Evolutionary conservation across 1,284 basidiomycete genomes (phyloP), one percentile per base, ranked within the genome.

Genomic region (Ustilago bromivora): DNA sequence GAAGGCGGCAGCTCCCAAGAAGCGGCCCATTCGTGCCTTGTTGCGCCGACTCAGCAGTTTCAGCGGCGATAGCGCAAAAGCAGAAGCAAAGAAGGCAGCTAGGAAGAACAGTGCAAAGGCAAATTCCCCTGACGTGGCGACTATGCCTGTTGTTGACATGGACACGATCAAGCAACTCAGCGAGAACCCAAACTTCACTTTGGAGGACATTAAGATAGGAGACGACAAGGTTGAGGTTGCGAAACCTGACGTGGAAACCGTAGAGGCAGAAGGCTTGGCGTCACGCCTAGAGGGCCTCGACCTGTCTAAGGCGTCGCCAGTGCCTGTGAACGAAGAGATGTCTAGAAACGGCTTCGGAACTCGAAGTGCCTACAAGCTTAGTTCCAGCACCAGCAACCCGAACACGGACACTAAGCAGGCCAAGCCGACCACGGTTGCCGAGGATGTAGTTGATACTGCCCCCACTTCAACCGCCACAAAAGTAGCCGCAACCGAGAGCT

Each of bases 11-110:
- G 34, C 51, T 7, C 35, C 47, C 32, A 74, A 66, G 55, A 74
- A 70, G 54, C 38, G 70, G 2, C 66, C 66, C 2, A 60, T 73
- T 9, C 58, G 70, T 4, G 66, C 56, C 1, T 40, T 78, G 0
- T 46, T 78, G 51, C 76, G 76, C 23, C 76, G 76, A 17, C 76
- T 78, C 43, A 74, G 76, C 71, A 78, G 76, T 54, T 78, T 78
- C 23, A 63, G 68, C 28, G 54, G 66, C 40, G 71, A 59, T 46
- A 66, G 56, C 51, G 52, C 62, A 41, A 65, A 55, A 46, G 2
- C 12, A 4, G 60, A 63, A 8, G 11, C 41, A 34, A 71, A 61
- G 46, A 46, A 59, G 9, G 43, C 32, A 28, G 17, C 34, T n/a
- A 59, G 51, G 46, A 32, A 36, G 46, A 49, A 31, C n/a, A 64